phyloP scores from a whole-genome alignment of 2,329 filamentous ascomycete species.

The Trichocomaceae sp. region DNA sequence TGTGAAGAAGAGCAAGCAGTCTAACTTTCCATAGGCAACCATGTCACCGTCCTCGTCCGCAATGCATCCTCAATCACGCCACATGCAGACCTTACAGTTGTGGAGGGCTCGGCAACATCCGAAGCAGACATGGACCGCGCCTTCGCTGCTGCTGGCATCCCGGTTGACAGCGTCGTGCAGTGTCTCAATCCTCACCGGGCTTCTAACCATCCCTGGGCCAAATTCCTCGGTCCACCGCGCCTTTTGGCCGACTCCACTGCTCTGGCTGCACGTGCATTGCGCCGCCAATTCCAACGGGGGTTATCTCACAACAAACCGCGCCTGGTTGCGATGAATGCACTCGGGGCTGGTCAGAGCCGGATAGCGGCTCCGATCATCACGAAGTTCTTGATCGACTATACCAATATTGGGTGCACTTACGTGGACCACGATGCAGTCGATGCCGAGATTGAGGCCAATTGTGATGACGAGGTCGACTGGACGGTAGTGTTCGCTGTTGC shows the following conservation, averaged over 20 bases:
- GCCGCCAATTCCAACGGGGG: slow-evolving; percentile 1
- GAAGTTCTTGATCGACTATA: slow-evolving; percentile 13
- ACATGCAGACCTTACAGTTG: slow-evolving; percentile 31
- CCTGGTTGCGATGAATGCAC: slow-evolving; percentile 13
- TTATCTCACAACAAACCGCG: not conserved
- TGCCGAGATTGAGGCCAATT: slow-evolving; percentile 15
- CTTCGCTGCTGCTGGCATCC: slow-evolving; percentile 6
- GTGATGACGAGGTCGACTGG: slow-evolving; percentile 16
- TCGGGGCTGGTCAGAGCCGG: slow-evolving; percentile 12
- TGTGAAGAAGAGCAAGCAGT: too few relatives aligned
- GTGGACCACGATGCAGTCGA: slow-evolving; percentile 10
- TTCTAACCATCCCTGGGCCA: slow-evolving; percentile 14
- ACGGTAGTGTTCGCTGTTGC: slow-evolving; percentile 12
- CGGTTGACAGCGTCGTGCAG: slow-evolving; percentile 7
- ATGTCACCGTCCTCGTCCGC: slow-evolving; percentile 44
- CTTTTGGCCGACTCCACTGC: slow-evolving; percentile 14
- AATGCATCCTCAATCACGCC: slow-evolving; percentile 28
- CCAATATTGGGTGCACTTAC: slow-evolving; percentile 15
- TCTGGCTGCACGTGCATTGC: slow-evolving; percentile 10
- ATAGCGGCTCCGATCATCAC: slow-evolving; percentile 14
- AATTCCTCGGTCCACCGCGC: slow-evolving; percentile 15
- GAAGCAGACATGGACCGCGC: slow-evolving; percentile 28
- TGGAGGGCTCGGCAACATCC: slow-evolving; percentile 35
- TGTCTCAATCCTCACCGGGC: slow-evolving; percentile 14
- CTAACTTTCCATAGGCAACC: slow-evolving; percentile 26